Base-by-base conservation (phyloP, 2,329 filamentous ascomycete species). In the Fusarium setosum region DNA sequence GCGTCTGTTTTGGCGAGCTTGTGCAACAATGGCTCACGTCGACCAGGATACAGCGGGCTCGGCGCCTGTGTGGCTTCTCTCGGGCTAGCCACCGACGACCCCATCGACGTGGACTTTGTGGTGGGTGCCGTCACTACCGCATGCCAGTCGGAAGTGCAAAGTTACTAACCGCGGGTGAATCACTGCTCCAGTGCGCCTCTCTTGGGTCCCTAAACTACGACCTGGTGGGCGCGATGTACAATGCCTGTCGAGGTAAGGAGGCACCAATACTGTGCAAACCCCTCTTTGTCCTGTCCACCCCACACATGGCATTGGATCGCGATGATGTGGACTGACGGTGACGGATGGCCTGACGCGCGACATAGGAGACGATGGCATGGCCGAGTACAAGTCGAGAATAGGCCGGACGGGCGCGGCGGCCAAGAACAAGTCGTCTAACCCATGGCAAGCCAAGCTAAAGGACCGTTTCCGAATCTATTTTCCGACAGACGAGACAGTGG, bases 381-480 rank as follows among this genome's bases (percentile, higher is more conserved):
- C 79, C 45, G 81, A 86, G 65, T 82, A 82, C 63, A 76, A 78
- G 17, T 73, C 74, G 38, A 79, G 83, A 24, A 53, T 63, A 67
- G 75, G 21, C 60, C 76, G 73, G 45, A 72, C 71, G 65, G 54
- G 51, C 60, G 23, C 59, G 59, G 40, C 65, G 60, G 34, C 72
- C 69, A 53, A 71, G 69, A 37, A 63, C 63, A 38, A 67, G 63
- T 49, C 68, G 67, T 23, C 49, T 61, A 31, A 64, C 61, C 32
- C 47, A 59, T 63, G 63, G 68, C 58, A 56, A 41, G 31, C 63
- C 32, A 68, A 68, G 54, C 65, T 81, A 32, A 79, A 79, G 62
- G 77, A 87, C 29, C 82, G 82, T 45, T 86, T 96, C 68, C 86
- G 90, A 10, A 85, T 97, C 50, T 96, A 94, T 77, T 97, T 95